Percentiles rank a stretch among this genome's conserved stretches.
These are phyloP conservation scores for Tricholoma furcatifolium DNA, from an alignment of 768 basidiomycete genomes.

Conservation along the genomic window DNA sequence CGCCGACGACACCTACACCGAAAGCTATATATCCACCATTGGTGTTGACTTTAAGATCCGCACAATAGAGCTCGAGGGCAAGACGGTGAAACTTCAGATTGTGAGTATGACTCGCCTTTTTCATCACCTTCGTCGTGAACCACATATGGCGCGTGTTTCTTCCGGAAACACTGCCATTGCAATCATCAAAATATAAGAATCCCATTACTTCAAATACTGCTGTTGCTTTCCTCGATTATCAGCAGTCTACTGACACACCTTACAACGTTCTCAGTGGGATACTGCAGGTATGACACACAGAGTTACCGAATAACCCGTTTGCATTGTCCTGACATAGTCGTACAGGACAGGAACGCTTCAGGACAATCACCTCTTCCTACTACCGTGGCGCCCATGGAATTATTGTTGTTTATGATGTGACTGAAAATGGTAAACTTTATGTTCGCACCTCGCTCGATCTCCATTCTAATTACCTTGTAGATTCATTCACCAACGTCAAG, in stretches of 20 bases:
- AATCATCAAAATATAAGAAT: neutral
- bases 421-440: conserved; percentile 72
- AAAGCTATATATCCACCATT: conserved; percentile 96
- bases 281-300: conserved; percentile 71
- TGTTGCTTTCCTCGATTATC: neutral
- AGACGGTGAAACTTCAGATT: conserved; percentile 98
- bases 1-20: conserved; percentile 96
- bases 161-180: neutral
- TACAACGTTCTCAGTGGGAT: conserved; percentile 73
- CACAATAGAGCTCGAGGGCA: conserved; percentile 97
- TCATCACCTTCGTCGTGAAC: neutral
- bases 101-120: conserved; percentile 50
- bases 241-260: conserved; percentile 23
- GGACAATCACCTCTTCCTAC: conserved; percentile 99
- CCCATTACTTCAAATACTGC: neutral
- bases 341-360: conserved; percentile 94
- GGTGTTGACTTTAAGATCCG: conserved; percentile 99
- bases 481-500: conserved; percentile 94
- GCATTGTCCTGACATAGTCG: conserved; percentile 10
- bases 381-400: conserved; percentile 99
- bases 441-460: neutral
- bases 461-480: conserved; percentile 36
- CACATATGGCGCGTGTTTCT: neutral
- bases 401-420: conserved; percentile 98
- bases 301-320: neutral